Evolutionary conservation across 305 asterid species (phyloP).

Genomic region (Solanum hybrid): DNA sequence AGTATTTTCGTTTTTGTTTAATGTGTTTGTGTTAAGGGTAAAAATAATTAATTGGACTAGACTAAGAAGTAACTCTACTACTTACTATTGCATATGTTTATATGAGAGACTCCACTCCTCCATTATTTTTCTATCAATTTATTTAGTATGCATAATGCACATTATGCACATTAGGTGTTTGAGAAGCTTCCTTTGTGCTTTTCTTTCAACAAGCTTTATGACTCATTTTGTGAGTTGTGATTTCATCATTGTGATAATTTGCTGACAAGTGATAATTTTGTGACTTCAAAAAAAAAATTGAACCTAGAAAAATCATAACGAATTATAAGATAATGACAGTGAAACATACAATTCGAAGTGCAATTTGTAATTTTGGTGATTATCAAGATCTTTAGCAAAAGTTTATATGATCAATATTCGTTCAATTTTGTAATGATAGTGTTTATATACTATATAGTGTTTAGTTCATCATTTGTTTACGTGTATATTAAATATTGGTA

Average conservation of each 20-base stretch:
- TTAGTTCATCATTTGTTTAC: not conserved
- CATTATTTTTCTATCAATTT: not conserved
- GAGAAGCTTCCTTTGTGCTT: not conserved
- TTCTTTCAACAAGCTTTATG: not conserved
- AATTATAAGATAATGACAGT: not conserved
- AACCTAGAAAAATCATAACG: not conserved
- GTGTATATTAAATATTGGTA: not conserved
- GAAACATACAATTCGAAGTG: not conserved
- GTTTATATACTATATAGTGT: not conserved
- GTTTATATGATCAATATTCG: not conserved
- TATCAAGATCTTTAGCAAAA: not conserved
- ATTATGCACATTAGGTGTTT: not conserved
- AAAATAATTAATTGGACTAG: not conserved
- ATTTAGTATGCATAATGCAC: not conserved
- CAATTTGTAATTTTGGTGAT: not conserved
- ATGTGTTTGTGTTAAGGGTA: not conserved
- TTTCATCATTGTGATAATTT: not conserved
- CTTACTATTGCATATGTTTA: not conserved
- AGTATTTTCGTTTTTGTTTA: not conserved
- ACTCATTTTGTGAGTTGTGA: not conserved
- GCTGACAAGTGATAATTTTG: not conserved
- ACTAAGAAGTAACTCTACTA: not conserved
- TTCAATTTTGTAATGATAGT: not conserved
- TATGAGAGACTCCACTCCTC: not conserved
- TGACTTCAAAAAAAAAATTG: not conserved